phyloP scores from a whole-genome alignment of 208 protist species.

The Phytomonas serpens region DNA sequence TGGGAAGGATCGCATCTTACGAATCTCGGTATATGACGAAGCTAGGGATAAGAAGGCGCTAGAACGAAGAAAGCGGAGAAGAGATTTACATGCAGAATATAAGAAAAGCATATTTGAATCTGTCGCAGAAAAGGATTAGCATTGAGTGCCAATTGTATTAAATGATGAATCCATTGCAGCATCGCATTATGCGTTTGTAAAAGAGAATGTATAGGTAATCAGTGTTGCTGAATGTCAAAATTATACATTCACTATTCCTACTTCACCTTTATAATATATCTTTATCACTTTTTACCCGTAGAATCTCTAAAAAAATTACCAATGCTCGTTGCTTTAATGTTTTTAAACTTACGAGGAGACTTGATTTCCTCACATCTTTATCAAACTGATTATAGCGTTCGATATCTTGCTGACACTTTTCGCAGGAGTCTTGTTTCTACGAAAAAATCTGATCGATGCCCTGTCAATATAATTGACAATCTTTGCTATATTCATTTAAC shows the following conservation, averaged over 20 bases:
- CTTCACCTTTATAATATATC: slow-evolving; percentile 8
- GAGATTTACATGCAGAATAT: slow-evolving; percentile 72
- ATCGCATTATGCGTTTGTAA: slow-evolving; percentile 11
- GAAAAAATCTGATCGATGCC: slow-evolving; percentile 60
- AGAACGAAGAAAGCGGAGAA: slow-evolving; percentile 65
- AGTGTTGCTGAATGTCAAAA: background rate
- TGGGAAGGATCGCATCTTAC: slow-evolving; percentile 52
- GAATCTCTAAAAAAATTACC: background rate
- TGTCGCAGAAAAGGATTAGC: slow-evolving; percentile 1
- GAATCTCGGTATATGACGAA: slow-evolving; percentile 79
- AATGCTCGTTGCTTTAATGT: slow-evolving; percentile 82
- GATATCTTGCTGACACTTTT: slow-evolving; percentile 80
- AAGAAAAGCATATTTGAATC: slow-evolving; percentile 24
- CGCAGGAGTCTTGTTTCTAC: slow-evolving; percentile 75
- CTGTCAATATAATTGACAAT: slow-evolving; percentile 84
- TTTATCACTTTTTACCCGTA: slow-evolving; percentile 4
- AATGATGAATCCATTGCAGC: background rate
- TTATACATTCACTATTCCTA: background rate
- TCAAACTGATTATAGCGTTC: slow-evolving; percentile 64
- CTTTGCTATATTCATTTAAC: slow-evolving; percentile 90
- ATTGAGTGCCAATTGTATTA: slow-evolving; percentile 3
- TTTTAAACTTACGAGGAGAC: slow-evolving; percentile 86
- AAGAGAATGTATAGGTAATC: background rate
- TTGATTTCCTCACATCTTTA: slow-evolving; percentile 82
- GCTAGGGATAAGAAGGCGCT: slow-evolving; percentile 61